Conservation (phyloP, 805 yeast species). For the Zygosaccharomyces pseudorouxii region DNA sequence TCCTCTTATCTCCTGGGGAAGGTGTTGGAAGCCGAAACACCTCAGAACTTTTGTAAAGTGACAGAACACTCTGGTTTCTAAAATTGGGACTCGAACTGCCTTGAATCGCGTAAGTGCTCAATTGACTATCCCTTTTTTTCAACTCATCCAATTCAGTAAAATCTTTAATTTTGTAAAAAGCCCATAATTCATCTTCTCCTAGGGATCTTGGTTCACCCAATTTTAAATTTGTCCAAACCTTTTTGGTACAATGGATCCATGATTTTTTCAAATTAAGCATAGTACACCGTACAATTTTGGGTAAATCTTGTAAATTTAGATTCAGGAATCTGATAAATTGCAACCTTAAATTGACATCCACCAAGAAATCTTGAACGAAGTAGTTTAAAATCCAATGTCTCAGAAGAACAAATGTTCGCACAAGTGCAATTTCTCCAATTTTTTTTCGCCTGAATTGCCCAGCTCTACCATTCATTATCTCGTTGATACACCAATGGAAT, state of each 20-base stretch:
- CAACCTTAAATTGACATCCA: slow-evolving; percentile 45
- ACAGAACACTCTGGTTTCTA: slow-evolving; percentile 32
- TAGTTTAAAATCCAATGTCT: slow-evolving; percentile 90
- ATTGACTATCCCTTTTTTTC: slow-evolving; percentile 23
- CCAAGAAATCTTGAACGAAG: slow-evolving; percentile 77
- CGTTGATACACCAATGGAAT: slow-evolving; percentile 64
- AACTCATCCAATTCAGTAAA: slow-evolving; percentile 16
- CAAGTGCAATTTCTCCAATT: slow-evolving; percentile 60
- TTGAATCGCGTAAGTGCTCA: slow-evolving; percentile 31
- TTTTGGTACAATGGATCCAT: slow-evolving; percentile 39
- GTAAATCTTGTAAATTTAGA: slow-evolving; percentile 21
- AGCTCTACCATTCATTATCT: slow-evolving; percentile 15
- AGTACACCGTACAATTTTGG: slow-evolving; percentile 36
- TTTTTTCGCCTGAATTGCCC: slow-evolving; percentile 28
- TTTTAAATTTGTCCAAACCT: slow-evolving; percentile 28
- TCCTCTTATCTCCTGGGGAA: slow-evolving; percentile 6
- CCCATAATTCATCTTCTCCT: slow-evolving; percentile 23
- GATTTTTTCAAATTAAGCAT: slow-evolving; percentile 44
- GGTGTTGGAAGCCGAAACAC: slow-evolving; percentile 18
- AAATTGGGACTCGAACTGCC: slow-evolving; percentile 30
- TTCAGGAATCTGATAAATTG: slow-evolving; percentile 42
- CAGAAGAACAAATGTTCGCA: slow-evolving; percentile 79
- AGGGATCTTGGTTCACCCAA: slow-evolving; percentile 18
- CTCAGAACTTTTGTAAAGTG: slow-evolving; percentile 25
- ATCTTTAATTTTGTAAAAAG: slow-evolving; percentile 21